Evolutionary conservation across 176 grass and related monocot species (phyloP).

Genomic region (Oryza rufipogon): DNA sequence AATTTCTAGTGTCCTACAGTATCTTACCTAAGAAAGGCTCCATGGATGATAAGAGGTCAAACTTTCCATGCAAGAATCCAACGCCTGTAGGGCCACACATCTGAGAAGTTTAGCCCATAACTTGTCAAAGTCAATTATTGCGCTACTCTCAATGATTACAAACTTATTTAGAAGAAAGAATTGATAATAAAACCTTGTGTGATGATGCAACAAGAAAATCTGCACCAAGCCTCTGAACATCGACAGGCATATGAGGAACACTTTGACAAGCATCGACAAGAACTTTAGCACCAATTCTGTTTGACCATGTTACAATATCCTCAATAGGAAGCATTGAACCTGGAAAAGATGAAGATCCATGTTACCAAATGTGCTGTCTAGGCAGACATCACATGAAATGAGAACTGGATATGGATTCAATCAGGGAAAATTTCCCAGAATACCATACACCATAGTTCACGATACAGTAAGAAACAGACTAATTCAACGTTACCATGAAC

Average conservation of each 20-base stretch:
- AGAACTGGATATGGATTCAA: conserved; percentile 7
- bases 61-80: conserved; percentile 85
- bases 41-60: conserved; percentile 80
- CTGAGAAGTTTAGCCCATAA: conserved; percentile 76
- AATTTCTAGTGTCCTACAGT: background rate
- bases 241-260: conserved; percentile 91
- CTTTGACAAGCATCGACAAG: conserved; percentile 98
- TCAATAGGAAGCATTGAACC: conserved; percentile 86
- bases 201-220: conserved; percentile 98
- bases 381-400: conserved; percentile 24
- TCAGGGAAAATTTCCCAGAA: conserved; percentile 16
- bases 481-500: background rate
- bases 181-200: conserved; percentile 71
- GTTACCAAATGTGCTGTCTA: conserved; percentile 5
- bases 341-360: conserved; percentile 34
- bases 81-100: conserved; percentile 98
- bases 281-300: conserved; percentile 84
- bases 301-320: conserved; percentile 76
- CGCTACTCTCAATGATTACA: conserved; percentile 17
- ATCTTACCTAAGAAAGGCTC: conserved; percentile 88
- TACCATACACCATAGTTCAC: background rate
- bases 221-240: conserved; percentile 89
- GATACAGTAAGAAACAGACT: background rate
- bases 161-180: conserved; percentile 26
- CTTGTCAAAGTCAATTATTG: conserved; percentile 34